Percentiles rank a stretch among this genome's conserved stretches.
Evolutionary conservation across 176 grass and related monocot genomes (phyloP).

Genomic region (Lolium perenne): DNA sequence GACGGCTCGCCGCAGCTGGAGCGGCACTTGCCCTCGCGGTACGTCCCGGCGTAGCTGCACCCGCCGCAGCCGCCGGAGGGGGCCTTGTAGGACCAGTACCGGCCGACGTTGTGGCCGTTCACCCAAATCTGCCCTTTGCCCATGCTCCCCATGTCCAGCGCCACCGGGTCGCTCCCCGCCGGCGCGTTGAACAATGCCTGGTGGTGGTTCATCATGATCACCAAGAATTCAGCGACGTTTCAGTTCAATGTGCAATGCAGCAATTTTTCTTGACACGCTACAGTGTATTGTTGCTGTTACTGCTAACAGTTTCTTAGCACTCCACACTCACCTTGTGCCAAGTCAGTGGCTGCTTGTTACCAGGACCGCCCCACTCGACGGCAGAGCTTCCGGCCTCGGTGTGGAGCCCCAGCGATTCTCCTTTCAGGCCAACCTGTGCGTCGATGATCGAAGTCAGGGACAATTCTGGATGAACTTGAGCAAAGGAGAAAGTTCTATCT

Average conservation of each 20-base stretch:
- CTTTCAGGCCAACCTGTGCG: conserved; percentile 72
- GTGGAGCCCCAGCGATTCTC: conserved; percentile 68
- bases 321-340: conserved; percentile 80
- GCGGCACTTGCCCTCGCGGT: conserved; percentile 64
- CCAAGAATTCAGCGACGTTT: not conserved
- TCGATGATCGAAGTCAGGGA: not conserved
- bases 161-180: conserved; percentile 70
- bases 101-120: conserved; percentile 77
- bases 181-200: conserved; percentile 87
- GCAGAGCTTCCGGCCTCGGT: conserved; percentile 67
- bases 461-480: not conserved
- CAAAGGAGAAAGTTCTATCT: not conserved
- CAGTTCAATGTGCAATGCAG: no score
- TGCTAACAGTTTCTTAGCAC: not conserved
- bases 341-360: conserved; percentile 67
- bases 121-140: conserved; percentile 96
- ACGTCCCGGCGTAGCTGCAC: conserved; percentile 80
- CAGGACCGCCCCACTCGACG: conserved; percentile 68
- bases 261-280: no score
- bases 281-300: not conserved
- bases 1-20: conserved; percentile 72
- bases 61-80: conserved; percentile 59
- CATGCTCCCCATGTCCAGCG: conserved; percentile 96
- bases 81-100: conserved; percentile 87
- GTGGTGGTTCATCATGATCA: not conserved